A percentile compares a stretch with the other conserved stretches of the same genome.
Conservation (phyloP, 1,284 basidiomycete species). For the Tylopilus sp. region DNA sequence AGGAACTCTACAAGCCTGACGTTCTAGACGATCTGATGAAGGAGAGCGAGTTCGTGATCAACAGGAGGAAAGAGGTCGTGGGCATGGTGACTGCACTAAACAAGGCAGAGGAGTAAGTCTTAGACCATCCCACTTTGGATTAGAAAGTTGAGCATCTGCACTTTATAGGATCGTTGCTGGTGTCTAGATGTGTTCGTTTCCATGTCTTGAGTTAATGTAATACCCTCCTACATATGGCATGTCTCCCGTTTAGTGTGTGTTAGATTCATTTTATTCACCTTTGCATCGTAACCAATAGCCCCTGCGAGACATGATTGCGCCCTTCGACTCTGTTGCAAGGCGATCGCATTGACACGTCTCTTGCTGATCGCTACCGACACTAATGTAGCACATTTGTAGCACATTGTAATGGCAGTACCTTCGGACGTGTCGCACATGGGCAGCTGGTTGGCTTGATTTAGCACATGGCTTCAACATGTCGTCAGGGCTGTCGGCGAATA, state of each 20-base stretch:
- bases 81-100: conserved; percentile 86
- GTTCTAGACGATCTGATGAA: conserved; percentile 89
- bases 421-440: too few species aligned
- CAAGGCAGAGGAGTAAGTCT: conserved; percentile 83
- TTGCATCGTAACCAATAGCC: neutral
- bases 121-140: neutral
- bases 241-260: conserved; percentile 14
- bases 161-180: conserved; percentile 30
- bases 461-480: conserved; percentile 18
- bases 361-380: neutral
- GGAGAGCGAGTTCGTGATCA: conserved; percentile 83
- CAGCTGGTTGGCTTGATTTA: conserved; percentile 6
- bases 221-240: conserved; percentile 28
- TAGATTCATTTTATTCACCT: conserved; percentile 17
- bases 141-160: conserved; percentile 9
- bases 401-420: neutral
- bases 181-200: conserved; percentile 25
- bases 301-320: neutral
- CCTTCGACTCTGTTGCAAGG: neutral
- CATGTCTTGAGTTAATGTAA: conserved; percentile 23
- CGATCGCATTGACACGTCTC: too few species aligned
- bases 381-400: too few species aligned
- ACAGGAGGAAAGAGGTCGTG: conserved; percentile 82
- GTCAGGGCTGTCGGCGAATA: conserved; percentile 16
- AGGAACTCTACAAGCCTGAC: conserved; percentile 88